Evolutionary conservation across 345 rosid genomes (phyloP).

Genomic region (Citrus trifoliata): DNA sequence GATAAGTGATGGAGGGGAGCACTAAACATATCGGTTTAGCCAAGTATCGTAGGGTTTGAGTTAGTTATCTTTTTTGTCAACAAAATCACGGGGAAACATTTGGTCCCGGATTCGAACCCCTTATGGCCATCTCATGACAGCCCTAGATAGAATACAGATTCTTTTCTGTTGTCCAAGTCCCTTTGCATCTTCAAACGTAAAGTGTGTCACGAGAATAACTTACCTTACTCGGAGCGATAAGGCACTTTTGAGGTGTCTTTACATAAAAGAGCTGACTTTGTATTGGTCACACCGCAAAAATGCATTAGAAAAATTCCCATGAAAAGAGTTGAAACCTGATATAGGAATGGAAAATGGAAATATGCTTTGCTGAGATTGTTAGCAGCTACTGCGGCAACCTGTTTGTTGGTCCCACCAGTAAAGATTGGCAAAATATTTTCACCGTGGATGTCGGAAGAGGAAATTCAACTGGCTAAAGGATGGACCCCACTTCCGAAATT

Average conservation of each 20-base stretch:
- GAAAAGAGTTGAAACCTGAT: neutral
- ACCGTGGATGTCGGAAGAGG: neutral
- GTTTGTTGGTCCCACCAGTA: neutral
- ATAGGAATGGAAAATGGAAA: neutral
- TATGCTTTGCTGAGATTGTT: neutral
- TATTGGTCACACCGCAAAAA: neutral
- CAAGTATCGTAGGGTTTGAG: too few relatives aligned
- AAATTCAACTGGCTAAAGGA: neutral
- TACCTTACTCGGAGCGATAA: neutral
- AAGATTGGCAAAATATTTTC: neutral
- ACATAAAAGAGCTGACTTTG: neutral
- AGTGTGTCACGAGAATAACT: conserved; percentile 8
- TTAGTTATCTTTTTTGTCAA: too few relatives aligned
- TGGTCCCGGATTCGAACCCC: neutral
- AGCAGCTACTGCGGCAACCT: neutral
- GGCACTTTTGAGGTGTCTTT: neutral
- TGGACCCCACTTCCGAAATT: conserved; percentile 12
- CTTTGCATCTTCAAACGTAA: conserved; percentile 5
- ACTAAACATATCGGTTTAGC: too few relatives aligned
- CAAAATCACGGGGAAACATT: neutral
- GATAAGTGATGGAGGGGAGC: neutral
- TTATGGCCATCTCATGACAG: neutral
- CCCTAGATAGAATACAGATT: neutral
- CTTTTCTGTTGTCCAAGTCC: neutral
- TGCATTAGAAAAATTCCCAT: neutral